Base-by-base conservation (phyloP, 2,329 filamentous ascomycete species). In the Apiospora malaysiana region DNA sequence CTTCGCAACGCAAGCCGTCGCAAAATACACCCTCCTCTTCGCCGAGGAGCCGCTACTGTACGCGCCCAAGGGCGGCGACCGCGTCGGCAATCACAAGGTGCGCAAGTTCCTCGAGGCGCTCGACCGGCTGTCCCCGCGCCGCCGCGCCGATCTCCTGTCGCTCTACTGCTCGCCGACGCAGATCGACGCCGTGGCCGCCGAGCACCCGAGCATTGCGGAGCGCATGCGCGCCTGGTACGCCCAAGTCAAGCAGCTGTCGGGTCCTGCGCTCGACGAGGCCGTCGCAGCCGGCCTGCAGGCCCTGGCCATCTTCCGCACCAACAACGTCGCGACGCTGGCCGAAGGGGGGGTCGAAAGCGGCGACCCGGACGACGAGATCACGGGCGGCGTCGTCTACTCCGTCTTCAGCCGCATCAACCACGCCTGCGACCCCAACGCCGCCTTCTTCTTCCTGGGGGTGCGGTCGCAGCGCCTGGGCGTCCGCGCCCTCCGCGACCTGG, bases 321-420 rank as follows among this genome's bases (percentile, higher is more conserved):
- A 63, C 56, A 63, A 63, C 32, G 56, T 63, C 7, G 56, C 27
- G 18, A 40, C 32, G 18, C 18, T 40, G 56, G 56, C 32, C 49
- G 23, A 56, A 2, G 42, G 16, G 40, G 42, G 16, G 40, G 8
- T 42, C 42, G 42, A 45, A 1, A 18, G 42, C 23, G 49, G 18
- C 27, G 27, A 59, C 51, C 27, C 49, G 0, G 51, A 5, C 32
- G 56, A 40, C 4, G 18, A 10, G 8, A 10, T 63, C 56, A 63
- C 32, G 21, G 56, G 32, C 18, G 56, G 56, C 18, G 56, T 14
- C 56, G 56, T 63, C 0, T 63, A 63, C 18, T 12, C 27, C 0
- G 56, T 63, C 21, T 63, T 63, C 18, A 40, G 56, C 27, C 56
- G 56, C 21, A 23, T 63, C 56, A 63, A 63, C 56, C 56, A 63